Evolutionary conservation across 208 protist species (phyloP).

Genomic region (Trichomonas tenax): DNA sequence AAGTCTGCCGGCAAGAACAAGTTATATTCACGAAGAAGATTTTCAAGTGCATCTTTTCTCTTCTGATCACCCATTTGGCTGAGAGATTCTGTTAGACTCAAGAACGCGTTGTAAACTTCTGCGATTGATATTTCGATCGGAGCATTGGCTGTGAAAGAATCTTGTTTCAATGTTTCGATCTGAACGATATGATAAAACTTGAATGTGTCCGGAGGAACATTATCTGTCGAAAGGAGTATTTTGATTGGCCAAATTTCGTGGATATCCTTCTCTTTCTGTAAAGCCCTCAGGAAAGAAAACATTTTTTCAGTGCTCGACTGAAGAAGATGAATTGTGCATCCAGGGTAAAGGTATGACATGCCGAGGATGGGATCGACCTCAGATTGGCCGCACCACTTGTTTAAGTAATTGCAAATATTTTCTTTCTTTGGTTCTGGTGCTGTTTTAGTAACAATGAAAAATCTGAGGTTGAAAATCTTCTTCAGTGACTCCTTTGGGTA

Average conservation of each 20-base stretch:
- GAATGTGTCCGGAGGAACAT: not conserved
- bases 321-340: not conserved
- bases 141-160: constrained; percentile 14
- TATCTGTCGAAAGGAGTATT: not conserved
- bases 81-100: not conserved
- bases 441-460: not conserved
- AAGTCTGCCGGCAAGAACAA: not conserved
- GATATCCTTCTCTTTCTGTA: not conserved
- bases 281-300: not conserved
- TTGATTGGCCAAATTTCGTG: not conserved
- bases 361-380: not conserved
- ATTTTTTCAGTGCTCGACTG: not conserved
- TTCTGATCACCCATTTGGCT: not conserved
- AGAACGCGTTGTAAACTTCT: constrained; percentile 14
- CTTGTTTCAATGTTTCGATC: constrained; percentile 11
- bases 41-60: not conserved
- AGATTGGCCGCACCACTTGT: not conserved
- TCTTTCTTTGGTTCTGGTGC: not conserved
- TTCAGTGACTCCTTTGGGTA: constrained; percentile 8
- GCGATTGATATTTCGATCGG: not conserved
- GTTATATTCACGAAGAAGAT: not conserved
- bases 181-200: constrained; percentile 2
- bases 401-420: not conserved
- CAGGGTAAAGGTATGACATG: constrained; percentile 4
- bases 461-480: not conserved